phyloP scores from a whole-genome alignment of 352 stramenopile species.

The Phytophthora pisi region DNA sequence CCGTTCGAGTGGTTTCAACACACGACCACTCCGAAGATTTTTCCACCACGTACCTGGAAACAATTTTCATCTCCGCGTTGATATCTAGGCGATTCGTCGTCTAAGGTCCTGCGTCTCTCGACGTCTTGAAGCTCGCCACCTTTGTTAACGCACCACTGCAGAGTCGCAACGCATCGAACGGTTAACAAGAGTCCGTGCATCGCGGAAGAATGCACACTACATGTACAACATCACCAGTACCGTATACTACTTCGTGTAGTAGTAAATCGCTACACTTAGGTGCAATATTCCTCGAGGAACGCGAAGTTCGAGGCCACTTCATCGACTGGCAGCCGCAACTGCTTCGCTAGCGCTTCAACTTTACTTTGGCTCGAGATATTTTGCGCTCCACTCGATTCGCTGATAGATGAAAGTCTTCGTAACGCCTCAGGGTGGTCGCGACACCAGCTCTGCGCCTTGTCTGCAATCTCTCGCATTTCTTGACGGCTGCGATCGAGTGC shows the following conservation, averaged over 20 bases:
- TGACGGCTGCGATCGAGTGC: constrained; percentile 33
- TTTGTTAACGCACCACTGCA: neutral
- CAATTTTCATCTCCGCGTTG: neutral
- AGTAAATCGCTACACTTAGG: constrained; percentile 5
- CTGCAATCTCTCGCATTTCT: constrained; percentile 57
- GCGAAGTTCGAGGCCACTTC: constrained; percentile 58
- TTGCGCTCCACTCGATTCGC: neutral
- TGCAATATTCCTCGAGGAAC: constrained; percentile 55
- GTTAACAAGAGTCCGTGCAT: neutral
- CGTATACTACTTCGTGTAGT: too few relatives aligned
- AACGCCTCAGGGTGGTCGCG: constrained; percentile 49
- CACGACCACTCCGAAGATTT: neutral
- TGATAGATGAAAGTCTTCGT: constrained; percentile 24
- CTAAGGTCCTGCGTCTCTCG: too few relatives aligned
- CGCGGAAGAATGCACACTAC: too few relatives aligned
- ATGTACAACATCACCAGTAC: too few relatives aligned
- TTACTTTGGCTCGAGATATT: constrained; percentile 36
- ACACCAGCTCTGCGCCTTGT: constrained; percentile 63
- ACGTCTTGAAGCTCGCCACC: too few relatives aligned
- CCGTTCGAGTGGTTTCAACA: neutral
- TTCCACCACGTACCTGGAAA: neutral
- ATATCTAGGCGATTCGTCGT: too few relatives aligned
- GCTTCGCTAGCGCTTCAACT: constrained; percentile 46
- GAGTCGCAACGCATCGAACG: neutral
- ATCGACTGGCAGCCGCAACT: constrained; percentile 58